Base-by-base conservation (phyloP, 2,329 filamentous ascomycete genomes). In the Phialemonium atrogriseum region DNA sequence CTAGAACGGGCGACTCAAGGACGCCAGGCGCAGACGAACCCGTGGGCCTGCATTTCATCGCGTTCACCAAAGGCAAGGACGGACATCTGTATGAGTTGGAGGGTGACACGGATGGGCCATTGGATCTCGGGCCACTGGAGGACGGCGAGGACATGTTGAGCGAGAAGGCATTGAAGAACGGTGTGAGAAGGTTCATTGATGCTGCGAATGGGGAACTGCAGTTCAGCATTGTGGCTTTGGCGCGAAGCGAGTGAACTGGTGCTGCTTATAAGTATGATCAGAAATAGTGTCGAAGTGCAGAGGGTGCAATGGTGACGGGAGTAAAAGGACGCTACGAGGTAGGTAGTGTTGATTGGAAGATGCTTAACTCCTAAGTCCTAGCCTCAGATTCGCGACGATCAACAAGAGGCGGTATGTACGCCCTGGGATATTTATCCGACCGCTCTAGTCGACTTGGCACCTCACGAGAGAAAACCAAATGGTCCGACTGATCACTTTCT, bases 1-100 rank as follows among this genome's bases (percentile, higher is more conserved):
- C 81, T 5, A 60, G 59, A 2, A 56, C 65, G 24, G 86, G 86
- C 1, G 81, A 85, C 49, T 84, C 81, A 0, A 54, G 54, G 10
- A 71, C 80, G 1, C 80, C 80, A 2, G 49, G 60, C 12, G 73
- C 76, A 9, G 70, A 78, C 10, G 74, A 73, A 6, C 25, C 13
- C 2, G 62, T 77, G 1, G 80, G 83, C 26, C 64, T 85, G 40
- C 85, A 93, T 53, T 93, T 87, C 47, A 80, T 93, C 23, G 82
- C 81, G 24, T 91, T 88, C 50, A 77, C 88, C 29, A 86, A 81
- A 56, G 63, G 62, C 4, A 66, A 70, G 44, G 72, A 80, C 33
- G 68, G 71, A 6, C 64, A 64, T 34, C 50, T 93, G 24, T 93
- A 83, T 77, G 86, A 93, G 60, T 56, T 93, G 47, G 85, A 93